These are phyloP conservation scores for Podaxis carcinomalis DNA, from an alignment of 768 basidiomycete genomes.

Conservation along the genomic window DNA sequence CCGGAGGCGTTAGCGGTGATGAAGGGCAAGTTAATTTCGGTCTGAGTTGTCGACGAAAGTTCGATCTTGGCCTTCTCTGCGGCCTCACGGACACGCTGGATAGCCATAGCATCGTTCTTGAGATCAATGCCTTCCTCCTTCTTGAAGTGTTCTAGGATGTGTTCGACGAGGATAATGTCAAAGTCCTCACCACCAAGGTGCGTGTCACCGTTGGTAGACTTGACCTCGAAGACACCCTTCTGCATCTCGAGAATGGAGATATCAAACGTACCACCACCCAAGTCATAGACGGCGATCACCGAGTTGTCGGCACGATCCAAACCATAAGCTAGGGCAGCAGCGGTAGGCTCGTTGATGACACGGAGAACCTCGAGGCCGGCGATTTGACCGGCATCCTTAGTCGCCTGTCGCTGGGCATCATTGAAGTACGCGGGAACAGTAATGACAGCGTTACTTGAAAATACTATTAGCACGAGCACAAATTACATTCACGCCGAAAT, in stretches of 20 bases:
- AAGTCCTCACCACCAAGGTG: conserved; percentile 97
- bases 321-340: conserved; percentile 97
- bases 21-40: conserved; percentile 97
- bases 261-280: conserved; percentile 99
- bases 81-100: conserved; percentile 98
- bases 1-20: conserved; percentile 95
- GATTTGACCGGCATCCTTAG: conserved; percentile 96
- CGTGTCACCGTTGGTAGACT: conserved; percentile 99
- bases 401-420: conserved; percentile 98
- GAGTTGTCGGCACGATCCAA: conserved; percentile 82
- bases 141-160: conserved; percentile 90
- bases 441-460: conserved; percentile 73
- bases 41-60: conserved; percentile 89
- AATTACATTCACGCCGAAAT: neutral
- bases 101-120: conserved; percentile 86
- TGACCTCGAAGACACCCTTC: conserved; percentile 99
- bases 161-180: conserved; percentile 83
- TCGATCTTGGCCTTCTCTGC: conserved; percentile 99
- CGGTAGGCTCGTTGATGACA: conserved; percentile 99
- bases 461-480: conserved; percentile 5
- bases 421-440: conserved; percentile 99
- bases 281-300: conserved; percentile 96
- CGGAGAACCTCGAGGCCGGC: conserved; percentile 96
- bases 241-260: conserved; percentile 99
- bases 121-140: conserved; percentile 85